These are phyloP conservation scores for Metschnikowia peoriensis DNA, from an alignment of 805 yeast genomes.

Conservation along the genomic window DNA sequence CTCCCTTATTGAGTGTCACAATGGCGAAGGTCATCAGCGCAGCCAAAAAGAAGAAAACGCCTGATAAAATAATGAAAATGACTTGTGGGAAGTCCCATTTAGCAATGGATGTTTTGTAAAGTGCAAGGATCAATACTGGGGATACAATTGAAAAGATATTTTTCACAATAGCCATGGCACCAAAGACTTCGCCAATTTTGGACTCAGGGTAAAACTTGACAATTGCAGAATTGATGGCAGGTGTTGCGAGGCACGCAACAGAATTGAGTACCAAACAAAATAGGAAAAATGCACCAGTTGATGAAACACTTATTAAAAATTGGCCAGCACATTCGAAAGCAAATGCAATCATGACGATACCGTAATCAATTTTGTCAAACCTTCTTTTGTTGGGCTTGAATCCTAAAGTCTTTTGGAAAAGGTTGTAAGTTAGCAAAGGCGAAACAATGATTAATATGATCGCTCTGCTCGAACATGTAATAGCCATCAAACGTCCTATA, in stretches of 20 bases:
- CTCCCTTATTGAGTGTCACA: conserved; percentile 12
- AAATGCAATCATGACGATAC: conserved; percentile 36
- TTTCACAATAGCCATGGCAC: conserved; percentile 62
- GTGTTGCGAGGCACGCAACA: conserved; percentile 40
- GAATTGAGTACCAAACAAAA: conserved; percentile 38
- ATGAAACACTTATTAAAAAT: conserved; percentile 31
- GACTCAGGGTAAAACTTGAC: conserved; percentile 60
- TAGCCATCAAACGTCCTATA: conserved; percentile 56
- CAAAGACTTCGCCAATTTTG: conserved; percentile 68
- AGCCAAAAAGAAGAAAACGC: conserved; percentile 5
- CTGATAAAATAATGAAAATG: conserved; percentile 23
- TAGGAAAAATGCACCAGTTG: conserved; percentile 28
- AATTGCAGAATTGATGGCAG: conserved; percentile 57
- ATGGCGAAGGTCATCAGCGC: conserved; percentile 9
- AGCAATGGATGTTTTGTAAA: conserved; percentile 39
- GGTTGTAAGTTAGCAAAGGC: conserved; percentile 44
- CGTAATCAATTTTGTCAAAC: conserved; percentile 54
- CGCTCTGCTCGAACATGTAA: conserved; percentile 50
- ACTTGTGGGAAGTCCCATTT: conserved; percentile 28
- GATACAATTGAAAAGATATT: conserved; percentile 46
- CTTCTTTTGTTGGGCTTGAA: conserved; percentile 36
- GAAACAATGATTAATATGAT: conserved; percentile 47
- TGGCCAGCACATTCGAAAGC: conserved; percentile 40
- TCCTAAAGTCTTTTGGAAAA: conserved; percentile 29
- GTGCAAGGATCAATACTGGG: conserved; percentile 47